phyloP scores from a whole-genome alignment of 257 asterid genomes.

The Gynochthodes officinalis region DNA sequence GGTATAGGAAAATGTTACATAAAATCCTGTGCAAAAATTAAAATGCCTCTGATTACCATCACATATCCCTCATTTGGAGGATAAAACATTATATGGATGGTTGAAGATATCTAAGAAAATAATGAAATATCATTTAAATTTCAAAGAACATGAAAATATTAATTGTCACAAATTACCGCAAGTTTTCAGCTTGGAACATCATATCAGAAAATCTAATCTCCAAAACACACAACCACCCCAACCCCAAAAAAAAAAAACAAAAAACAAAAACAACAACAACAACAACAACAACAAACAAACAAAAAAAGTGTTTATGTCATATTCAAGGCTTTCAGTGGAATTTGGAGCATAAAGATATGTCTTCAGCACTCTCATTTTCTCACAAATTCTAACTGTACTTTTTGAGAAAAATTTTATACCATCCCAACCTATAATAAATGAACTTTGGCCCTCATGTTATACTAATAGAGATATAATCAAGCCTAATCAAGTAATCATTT shows the following conservation, averaged over 20 bases:
- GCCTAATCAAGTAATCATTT: not conserved
- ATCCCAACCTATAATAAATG: not conserved
- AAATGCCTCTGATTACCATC: too few relatives aligned
- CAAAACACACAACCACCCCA: too few relatives aligned
- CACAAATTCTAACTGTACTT: not conserved
- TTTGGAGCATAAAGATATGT: not conserved
- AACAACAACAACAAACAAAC: too few relatives aligned
- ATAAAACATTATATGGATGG: not conserved
- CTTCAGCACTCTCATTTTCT: not conserved
- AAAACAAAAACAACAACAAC: too few relatives aligned
- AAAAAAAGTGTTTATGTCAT: too few relatives aligned
- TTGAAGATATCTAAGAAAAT: not conserved
- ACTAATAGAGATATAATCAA: not conserved
- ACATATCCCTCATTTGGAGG: too few relatives aligned
- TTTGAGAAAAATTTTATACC: not conserved
- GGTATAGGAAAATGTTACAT: too few relatives aligned
- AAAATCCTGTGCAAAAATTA: too few relatives aligned
- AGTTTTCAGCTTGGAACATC: not conserved
- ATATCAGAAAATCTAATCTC: not conserved
- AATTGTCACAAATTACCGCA: not conserved
- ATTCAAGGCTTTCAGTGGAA: too few relatives aligned
- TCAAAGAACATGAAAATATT: not conserved
- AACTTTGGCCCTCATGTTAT: too few relatives aligned
- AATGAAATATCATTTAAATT: not conserved
- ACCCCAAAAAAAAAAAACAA: too few relatives aligned